Conservation (phyloP, 1,284 basidiomycete species). For the Malassezia nana region DNA sequence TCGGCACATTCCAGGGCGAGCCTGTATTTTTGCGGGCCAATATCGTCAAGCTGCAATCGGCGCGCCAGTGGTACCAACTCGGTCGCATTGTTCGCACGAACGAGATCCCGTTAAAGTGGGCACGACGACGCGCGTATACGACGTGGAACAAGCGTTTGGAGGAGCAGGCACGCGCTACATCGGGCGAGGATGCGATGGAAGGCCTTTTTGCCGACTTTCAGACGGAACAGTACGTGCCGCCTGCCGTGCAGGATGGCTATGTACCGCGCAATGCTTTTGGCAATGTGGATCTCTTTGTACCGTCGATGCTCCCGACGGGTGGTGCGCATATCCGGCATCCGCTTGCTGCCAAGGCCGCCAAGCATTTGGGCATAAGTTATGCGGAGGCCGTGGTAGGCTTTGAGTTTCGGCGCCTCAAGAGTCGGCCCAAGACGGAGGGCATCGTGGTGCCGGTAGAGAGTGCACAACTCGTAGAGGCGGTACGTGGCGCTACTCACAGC, state of each 20-base stretch:
- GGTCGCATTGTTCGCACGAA: conserved; percentile 66
- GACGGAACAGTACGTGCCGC: conserved; percentile 70
- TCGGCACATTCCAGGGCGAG: conserved; percentile 86
- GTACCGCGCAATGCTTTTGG: conserved; percentile 93
- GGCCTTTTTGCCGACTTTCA: conserved; percentile 72
- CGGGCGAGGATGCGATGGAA: conserved; percentile 53
- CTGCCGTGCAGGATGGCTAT: conserved; percentile 73
- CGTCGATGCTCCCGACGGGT: conserved; percentile 83
- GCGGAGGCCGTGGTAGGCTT: conserved; percentile 93
- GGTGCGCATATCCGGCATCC: conserved; percentile 68
- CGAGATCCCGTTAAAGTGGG: conserved; percentile 77
- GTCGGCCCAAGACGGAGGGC: conserved; percentile 73
- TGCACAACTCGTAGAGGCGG: conserved; percentile 82
- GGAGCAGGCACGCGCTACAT: conserved; percentile 58
- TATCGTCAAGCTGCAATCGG: conserved; percentile 72
- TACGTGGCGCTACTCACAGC: conserved; percentile 65
- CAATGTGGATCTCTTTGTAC: conserved; percentile 90
- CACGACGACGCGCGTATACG: conserved; percentile 76
- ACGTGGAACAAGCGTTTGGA: conserved; percentile 71
- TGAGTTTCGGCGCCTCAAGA: conserved; percentile 83
- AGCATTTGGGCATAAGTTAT: conserved; percentile 72
- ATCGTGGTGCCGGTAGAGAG: conserved; percentile 73
- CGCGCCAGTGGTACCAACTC: conserved; percentile 88
- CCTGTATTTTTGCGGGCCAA: conserved; percentile 78
- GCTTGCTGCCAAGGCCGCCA: conserved; percentile 65